These are phyloP conservation scores for Umbelopsis vinacea DNA, from an alignment of 192 early-diverging fungal genomes.

Conservation along the genomic window DNA sequence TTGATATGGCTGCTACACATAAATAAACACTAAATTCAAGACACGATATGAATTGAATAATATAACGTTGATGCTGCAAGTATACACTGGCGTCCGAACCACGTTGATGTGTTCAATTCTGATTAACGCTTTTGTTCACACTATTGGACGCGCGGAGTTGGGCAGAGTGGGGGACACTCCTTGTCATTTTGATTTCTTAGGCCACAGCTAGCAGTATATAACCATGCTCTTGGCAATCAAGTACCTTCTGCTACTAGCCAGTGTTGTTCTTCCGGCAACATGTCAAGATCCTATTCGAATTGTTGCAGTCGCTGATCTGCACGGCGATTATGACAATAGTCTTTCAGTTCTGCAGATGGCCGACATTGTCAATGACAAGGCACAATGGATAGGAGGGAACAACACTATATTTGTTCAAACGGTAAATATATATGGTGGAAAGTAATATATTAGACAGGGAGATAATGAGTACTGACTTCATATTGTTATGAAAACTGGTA, in stretches of 20 bases:
- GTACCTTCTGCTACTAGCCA: not conserved
- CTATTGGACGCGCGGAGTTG: not conserved
- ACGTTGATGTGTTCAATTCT: not conserved
- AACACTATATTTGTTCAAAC: slow-evolving; percentile 70
- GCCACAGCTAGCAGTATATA: no score
- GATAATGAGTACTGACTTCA: not conserved
- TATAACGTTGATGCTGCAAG: not conserved
- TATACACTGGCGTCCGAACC: not conserved
- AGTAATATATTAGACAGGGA: not conserved
- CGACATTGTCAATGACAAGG: slow-evolving; percentile 56
- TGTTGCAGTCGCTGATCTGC: slow-evolving; percentile 73
- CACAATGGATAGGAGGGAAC: slow-evolving; percentile 61
- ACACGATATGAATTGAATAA: not conserved
- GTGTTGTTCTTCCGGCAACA: not conserved
- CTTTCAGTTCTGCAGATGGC: slow-evolving; percentile 61
- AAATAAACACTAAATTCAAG: no score
- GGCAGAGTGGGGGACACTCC: not conserved
- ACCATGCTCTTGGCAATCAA: not conserved
- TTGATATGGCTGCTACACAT: no score
- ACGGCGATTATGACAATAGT: slow-evolving; percentile 64
- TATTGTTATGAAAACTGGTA: slow-evolving; percentile 22
- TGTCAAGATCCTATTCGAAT: slow-evolving; percentile 45
- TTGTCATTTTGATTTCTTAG: no score
- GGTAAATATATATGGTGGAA: slow-evolving; percentile 30
- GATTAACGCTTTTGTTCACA: not conserved